Base-by-base conservation (phyloP, 1,284 basidiomycete species). In the Mycena citricolor region DNA sequence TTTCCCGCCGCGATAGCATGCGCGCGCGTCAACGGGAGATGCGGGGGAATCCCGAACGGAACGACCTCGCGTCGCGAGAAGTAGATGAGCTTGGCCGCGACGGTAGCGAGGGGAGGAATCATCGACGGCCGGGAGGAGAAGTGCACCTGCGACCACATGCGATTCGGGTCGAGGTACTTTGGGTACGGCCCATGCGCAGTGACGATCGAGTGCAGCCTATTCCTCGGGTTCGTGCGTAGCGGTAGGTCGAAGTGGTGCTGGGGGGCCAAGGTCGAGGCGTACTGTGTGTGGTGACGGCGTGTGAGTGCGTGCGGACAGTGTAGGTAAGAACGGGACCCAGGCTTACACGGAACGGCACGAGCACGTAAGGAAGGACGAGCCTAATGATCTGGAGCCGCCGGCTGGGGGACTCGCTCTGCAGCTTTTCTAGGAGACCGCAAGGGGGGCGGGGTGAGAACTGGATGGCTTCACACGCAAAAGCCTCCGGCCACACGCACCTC, bases 41-140 rank as follows among this genome's bases (percentile, higher is more conserved):
- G 62, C 0, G 64, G 59, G 1, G 77, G 76, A 12, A 77, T 55
- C 17, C 54, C 59, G 44, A 83, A 69, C 0, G 71, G 68, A 8
- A 65, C 55, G 1, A 73, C 54, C 53, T 86, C 81, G 12, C 76
- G 67, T 14, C 79, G 71, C 2, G 79, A 67, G 41, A 84, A 76
- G 60, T 76, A 86, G 32, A 85, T 61, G 8, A 85, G 69, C 39
- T 78, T 80, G 2, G 85, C 83, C 0, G 81, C 76, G 20, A 72
- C 58, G 13, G 77, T 67, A 19, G 76, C 69, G 4, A 76, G 71
- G 0, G 83, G 82, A 0, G 69, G 56, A 40, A 65, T 54, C 25
- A 83, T 60, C 4, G 51, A 25, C 8, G 76, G 57, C 7, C 57
- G 47, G 33, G 68, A 54, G 24, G 65, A 63, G 60, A 71, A 83